These are phyloP conservation scores for Isatis lusitanica DNA, from an alignment of 441 rosid species.

Conservation along the genomic window DNA sequence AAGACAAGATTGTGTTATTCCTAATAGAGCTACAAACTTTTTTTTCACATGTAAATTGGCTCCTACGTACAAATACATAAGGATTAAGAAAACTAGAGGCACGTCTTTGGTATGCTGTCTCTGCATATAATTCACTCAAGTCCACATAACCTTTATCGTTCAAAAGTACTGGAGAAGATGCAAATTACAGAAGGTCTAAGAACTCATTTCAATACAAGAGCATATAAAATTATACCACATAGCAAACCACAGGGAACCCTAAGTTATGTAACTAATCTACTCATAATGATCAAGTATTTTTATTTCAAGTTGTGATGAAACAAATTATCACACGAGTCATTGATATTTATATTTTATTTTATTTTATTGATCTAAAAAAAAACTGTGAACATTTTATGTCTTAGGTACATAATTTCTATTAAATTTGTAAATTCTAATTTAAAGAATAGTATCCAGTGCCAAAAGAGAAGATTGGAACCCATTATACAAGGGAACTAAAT, in stretches of 20 bases:
- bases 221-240: not conserved
- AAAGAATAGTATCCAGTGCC: too few species aligned
- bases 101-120: not conserved
- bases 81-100: not conserved
- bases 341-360: not conserved
- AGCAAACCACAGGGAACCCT: not conserved
- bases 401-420: too few species aligned
- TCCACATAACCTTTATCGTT: not conserved
- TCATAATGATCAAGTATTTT: not conserved
- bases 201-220: conserved; percentile 4
- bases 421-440: too few species aligned
- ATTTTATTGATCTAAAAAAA: too few species aligned
- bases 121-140: not conserved
- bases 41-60: not conserved
- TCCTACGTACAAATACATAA: not conserved
- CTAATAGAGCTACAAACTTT: not conserved
- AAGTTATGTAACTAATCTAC: not conserved
- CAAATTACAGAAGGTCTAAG: not conserved
- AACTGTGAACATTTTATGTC: too few species aligned
- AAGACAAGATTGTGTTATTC: not conserved
- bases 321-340: not conserved
- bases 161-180: not conserved
- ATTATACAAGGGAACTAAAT: too few species aligned
- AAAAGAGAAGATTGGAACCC: too few species aligned
- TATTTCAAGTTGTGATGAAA: not conserved